Evolutionary conservation across 371 early-diverging fungal genomes (phyloP), one percentile per base, ranked within the genome.

Genomic region (Sporodiniella umbellata): DNA sequence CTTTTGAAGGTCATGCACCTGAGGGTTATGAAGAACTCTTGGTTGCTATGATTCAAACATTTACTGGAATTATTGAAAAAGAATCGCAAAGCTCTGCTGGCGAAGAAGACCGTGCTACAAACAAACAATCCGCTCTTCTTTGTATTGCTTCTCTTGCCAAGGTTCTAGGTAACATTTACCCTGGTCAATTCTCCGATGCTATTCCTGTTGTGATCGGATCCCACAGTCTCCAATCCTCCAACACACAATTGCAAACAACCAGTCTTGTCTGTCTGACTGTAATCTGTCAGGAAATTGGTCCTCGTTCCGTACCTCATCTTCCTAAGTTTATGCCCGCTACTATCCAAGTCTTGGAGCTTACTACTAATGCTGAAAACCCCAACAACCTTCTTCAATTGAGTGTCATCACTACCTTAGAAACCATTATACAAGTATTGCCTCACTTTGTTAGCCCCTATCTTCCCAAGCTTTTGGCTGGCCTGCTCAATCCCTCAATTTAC

Each of bases 361-460:
- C 72, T 3, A 61, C 68, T 18, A 44, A 66, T 10, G 70, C 56
- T 10, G 70, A 67, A 18, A 54, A 45, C 4, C 67, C 72, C 7
- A 69, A 68, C 17, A 42, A 37, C 8, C 51, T 70, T 31, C 57
- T 89, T 12, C 79, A 85, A 42, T 54, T 88, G 35, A 80, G 83
- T 30, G 85, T 83, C 11, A 64, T 94, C 45, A 73, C 78, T n/a
- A 75, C 85, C 11, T 58, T 95, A 38, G 90, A 85, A 51, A 78
- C 83, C 0, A 75, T 91, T 33, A 76, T 92, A 43, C 73, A 72
- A 48, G 80, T 79, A 37, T 60, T 94, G 61, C 86, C 93, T 19
- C 86, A 88, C 54, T 96, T 96, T 64, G 62, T 94, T 56, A 86
- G 89, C 55, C 89, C 94, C 4, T 94, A 88, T 50, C 59, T 92